A percentile compares a stretch with the other conserved stretches of the same genome.
Conservation (phyloP, 2,329 filamentous ascomycete genomes). For the Penicillium sp. region DNA sequence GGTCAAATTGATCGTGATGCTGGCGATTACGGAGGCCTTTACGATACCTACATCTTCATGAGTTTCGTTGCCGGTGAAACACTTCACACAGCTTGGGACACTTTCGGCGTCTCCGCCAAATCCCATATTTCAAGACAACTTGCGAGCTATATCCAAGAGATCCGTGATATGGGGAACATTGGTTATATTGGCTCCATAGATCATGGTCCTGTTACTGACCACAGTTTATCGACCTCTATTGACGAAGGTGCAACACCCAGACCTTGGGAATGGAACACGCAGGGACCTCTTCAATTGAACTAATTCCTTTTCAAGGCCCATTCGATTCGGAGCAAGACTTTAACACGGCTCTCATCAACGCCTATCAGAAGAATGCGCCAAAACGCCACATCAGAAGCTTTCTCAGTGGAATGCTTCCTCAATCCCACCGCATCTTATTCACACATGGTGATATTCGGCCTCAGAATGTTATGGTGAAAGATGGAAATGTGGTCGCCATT, state of each 20-base stretch:
- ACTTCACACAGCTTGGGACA: slow-evolving; percentile 15
- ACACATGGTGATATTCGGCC: background rate
- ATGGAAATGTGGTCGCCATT: background rate
- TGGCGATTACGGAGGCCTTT: slow-evolving; percentile 14
- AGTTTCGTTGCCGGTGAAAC: slow-evolving; percentile 12
- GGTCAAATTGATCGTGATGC: slow-evolving; percentile 15
- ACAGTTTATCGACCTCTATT: slow-evolving; percentile 1
- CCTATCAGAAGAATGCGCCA: background rate
- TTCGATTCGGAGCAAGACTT: background rate
- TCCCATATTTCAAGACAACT: slow-evolving; percentile 9
- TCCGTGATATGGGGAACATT: slow-evolving; percentile 6
- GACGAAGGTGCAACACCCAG: slow-evolving; percentile 10
- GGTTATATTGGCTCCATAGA: slow-evolving; percentile 18
- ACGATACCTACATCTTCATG: slow-evolving; percentile 24
- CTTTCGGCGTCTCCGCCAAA: slow-evolving; percentile 5
- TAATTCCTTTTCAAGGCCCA: background rate
- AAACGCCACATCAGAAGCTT: background rate
- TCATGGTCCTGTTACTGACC: slow-evolving; percentile 15
- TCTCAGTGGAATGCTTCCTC: background rate
- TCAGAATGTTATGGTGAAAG: background rate
- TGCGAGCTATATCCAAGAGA: slow-evolving; percentile 10
- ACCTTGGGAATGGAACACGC: too few species aligned
- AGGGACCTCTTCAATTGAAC: too few species aligned
- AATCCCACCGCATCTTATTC: background rate
- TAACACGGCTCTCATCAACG: background rate